Percentiles rank a stretch among this genome's conserved stretches.
Evolutionary conservation across 768 basidiomycete genomes (phyloP).

Genomic region (Heimioporus sp.): DNA sequence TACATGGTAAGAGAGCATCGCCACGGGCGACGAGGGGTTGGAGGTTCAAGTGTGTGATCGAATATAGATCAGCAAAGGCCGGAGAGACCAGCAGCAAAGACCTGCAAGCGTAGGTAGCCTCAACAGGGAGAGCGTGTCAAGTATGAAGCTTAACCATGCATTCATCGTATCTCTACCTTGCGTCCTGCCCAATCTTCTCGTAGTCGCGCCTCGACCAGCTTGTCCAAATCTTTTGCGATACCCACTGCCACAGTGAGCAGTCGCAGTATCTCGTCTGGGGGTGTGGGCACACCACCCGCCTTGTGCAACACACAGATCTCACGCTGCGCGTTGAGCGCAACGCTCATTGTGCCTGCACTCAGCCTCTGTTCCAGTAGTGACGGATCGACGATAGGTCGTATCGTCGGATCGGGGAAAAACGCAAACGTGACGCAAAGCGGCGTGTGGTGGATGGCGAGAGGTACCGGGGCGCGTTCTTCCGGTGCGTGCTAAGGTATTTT

Average conservation of each 20-base stretch:
- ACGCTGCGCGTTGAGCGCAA: slow-evolving; percentile 88
- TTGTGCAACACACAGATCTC: slow-evolving; percentile 94
- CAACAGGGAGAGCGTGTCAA: too few species aligned
- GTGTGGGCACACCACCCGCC: slow-evolving; percentile 65
- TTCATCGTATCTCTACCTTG: slow-evolving; percentile 57
- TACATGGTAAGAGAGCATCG: slow-evolving; percentile 73
- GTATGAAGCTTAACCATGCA: too few species aligned
- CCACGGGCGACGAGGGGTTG: slow-evolving; percentile 70
- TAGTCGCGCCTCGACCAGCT: slow-evolving; percentile 62
- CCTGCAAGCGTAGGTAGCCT: too few species aligned
- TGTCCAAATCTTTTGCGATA: slow-evolving; percentile 69
- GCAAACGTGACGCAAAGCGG: slow-evolving; percentile 95
- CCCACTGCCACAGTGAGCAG: slow-evolving; percentile 50
- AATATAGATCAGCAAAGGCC: slow-evolving; percentile 26
- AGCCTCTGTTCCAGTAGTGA: slow-evolving; percentile 73
- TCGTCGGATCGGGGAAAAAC: slow-evolving; percentile 56
- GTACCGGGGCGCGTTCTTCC: slow-evolving; percentile 84
- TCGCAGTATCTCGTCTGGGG: slow-evolving; percentile 65
- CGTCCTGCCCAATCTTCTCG: slow-evolving; percentile 68
- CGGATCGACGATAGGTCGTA: slow-evolving; percentile 74
- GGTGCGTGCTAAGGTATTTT: slow-evolving; percentile 64
- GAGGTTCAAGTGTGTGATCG: slow-evolving; percentile 58
- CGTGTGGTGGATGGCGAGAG: slow-evolving; percentile 89
- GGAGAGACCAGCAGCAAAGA: too few species aligned
- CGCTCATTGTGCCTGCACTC: slow-evolving; percentile 64